Evolutionary conservation across 1,284 basidiomycete genomes (phyloP).

Genomic region (Coriolopsis trogii): DNA sequence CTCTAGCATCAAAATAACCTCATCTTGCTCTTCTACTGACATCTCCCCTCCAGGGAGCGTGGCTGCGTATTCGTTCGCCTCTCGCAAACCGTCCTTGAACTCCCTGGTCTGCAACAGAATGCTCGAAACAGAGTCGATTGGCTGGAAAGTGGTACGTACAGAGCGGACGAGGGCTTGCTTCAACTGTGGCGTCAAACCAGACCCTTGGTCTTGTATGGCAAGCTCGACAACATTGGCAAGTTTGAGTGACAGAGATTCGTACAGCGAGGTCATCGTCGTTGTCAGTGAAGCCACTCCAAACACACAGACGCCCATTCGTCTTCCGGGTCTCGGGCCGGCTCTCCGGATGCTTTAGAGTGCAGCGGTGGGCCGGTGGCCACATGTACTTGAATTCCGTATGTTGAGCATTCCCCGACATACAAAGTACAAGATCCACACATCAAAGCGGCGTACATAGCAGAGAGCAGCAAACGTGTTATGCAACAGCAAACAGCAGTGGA

Average conservation of each 20-base stretch:
- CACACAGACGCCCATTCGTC: no score
- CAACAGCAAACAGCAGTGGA: no score
- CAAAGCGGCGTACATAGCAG: no score
- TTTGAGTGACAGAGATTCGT: slow-evolving; percentile 53
- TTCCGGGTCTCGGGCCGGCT: no score
- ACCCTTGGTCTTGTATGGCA: slow-evolving; percentile 54
- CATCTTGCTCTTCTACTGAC: slow-evolving; percentile 62
- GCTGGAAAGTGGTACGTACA: slow-evolving; percentile 38
- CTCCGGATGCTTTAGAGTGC: no score
- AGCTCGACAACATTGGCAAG: slow-evolving; percentile 56
- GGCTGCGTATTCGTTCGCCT: slow-evolving; percentile 58
- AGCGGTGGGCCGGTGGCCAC: no score
- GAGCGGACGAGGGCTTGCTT: slow-evolving; percentile 67
- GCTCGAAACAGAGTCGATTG: background rate
- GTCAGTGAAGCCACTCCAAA: no score
- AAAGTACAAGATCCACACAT: no score
- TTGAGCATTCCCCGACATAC: no score
- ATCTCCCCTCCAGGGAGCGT: slow-evolving; percentile 69
- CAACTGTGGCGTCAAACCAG: slow-evolving; percentile 48
- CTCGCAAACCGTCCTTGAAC: slow-evolving; percentile 55
- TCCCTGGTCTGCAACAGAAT: slow-evolving; percentile 56
- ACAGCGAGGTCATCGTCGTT: slow-evolving; percentile 21
- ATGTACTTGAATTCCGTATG: no score
- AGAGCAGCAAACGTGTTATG: no score
- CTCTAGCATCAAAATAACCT: slow-evolving; percentile 65